Evolutionary conservation across 352 stramenopile genomes (phyloP), one percentile per base, ranked within the genome.

Genomic region (Globisporangium acanthophoron): DNA sequence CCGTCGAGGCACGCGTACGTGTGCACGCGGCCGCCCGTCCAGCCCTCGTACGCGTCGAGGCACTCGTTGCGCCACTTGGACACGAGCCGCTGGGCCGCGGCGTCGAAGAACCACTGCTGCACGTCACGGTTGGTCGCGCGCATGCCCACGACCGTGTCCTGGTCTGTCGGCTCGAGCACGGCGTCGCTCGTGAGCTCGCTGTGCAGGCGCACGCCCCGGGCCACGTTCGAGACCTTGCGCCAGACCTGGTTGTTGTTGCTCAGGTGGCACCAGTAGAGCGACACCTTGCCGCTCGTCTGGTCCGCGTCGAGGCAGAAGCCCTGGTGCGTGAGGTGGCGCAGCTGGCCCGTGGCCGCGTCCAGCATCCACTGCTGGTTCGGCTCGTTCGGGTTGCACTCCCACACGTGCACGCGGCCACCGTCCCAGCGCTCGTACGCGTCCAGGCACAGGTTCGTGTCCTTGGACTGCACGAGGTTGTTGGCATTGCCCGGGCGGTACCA

Each of bases 241-340:
- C 72, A 81, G 44, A 80, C 68, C 39, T 81, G 73, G 67, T 85
- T 87, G 70, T 82, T 80, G 70, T 87, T 87, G 52, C 61, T 71
- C 27, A 79, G 53, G 64, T 76, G 65, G 54, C 74, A 85, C 13
- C 65, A 52, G 64, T 71, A 85, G 48, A 85, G 72, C 61, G 81
- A 71, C 13, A 73, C 53, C 24, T 66, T 54, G 31, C 65, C 72
- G n/a, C 18, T 63, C 4, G 67, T 18, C 37, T 73, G 69, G 51
- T 84, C 78, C 9, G 65, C 64, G 63, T 88, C 78, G 16, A 90
- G 54, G 46, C 80, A 90, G 54, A 87, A 86, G n/a, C 74, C 74
- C 13, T 21, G 3, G 62, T 84, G 71, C 4, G 58, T 77, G 55
- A 67, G 2, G 59, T 86, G 76, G 35, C 66, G 67, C 18, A 86